Percentiles rank a stretch among this genome's conserved stretches.
phyloP scores from a whole-genome alignment of 2,329 filamentous ascomycete species.

The Fusarium brachygibbosum region DNA sequence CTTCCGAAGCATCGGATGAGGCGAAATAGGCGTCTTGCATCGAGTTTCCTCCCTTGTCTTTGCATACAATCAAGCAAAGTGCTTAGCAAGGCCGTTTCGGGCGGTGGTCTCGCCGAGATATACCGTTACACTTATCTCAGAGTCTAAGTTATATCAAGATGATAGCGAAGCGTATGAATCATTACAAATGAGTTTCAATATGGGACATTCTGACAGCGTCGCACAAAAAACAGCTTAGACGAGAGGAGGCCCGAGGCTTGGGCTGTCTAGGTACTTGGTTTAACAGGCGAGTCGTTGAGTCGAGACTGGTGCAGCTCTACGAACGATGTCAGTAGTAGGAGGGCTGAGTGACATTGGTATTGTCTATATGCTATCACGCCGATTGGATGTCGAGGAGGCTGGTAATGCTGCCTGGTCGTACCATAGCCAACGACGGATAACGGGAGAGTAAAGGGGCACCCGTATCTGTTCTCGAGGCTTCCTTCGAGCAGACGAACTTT shows the following conservation, averaged over 20 bases:
- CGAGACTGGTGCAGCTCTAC: constrained; percentile 29
- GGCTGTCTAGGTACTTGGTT: constrained; percentile 34
- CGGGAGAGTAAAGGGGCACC: not conserved
- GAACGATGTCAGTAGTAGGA: constrained; percentile 22
- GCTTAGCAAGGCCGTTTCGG: constrained; percentile 43
- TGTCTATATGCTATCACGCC: constrained; percentile 25
- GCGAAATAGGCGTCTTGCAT: constrained; percentile 56
- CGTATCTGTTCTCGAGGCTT: constrained; percentile 14
- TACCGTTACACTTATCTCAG: constrained; percentile 44
- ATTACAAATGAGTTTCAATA: constrained; percentile 45
- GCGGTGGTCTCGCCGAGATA: constrained; percentile 42
- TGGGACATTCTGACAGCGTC: constrained; percentile 41
- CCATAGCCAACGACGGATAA: constrained; percentile 9
- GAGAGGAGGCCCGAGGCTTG: constrained; percentile 37
- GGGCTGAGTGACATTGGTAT: constrained; percentile 20
- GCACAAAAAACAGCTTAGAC: constrained; percentile 42
- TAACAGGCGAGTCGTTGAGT: constrained; percentile 41
- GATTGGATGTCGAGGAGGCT: constrained; percentile 15
- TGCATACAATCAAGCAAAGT: constrained; percentile 39
- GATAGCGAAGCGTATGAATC: constrained; percentile 37
- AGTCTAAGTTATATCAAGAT: constrained; percentile 40
- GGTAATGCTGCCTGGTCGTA: constrained; percentile 19
- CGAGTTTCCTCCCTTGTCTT: constrained; percentile 22
- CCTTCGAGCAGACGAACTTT: constrained; percentile 9
- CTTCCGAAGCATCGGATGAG: constrained; percentile 60